phyloP scores from a whole-genome alignment of 805 yeast genomes.

The Cyberlindnera mrakii region DNA sequence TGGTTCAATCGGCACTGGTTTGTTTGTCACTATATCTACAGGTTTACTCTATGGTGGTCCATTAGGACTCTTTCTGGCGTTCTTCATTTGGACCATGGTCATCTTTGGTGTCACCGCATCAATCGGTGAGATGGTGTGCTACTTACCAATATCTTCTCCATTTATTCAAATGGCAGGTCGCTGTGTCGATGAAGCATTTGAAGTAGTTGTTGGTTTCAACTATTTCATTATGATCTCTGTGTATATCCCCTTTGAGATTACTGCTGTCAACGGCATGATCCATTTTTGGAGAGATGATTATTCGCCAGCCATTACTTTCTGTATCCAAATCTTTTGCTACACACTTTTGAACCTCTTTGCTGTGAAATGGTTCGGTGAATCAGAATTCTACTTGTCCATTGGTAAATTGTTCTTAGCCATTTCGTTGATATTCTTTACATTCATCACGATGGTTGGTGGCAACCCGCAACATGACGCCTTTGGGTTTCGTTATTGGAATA shows the following conservation, averaged over 20 bases:
- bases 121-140: slow-evolving; percentile 60
- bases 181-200: slow-evolving; percentile 60
- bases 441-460: slow-evolving; percentile 82
- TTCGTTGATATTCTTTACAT: slow-evolving; percentile 68
- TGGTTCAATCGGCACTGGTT: slow-evolving; percentile 61
- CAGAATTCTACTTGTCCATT: slow-evolving; percentile 70
- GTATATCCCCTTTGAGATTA: slow-evolving; percentile 58
- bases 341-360: slow-evolving; percentile 61
- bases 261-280: slow-evolving; percentile 54
- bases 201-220: slow-evolving; percentile 64
- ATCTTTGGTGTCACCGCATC: slow-evolving; percentile 59
- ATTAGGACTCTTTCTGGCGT: slow-evolving; percentile 45
- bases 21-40: slow-evolving; percentile 55
- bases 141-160: slow-evolving; percentile 56
- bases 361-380: slow-evolving; percentile 71
- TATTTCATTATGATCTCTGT: slow-evolving; percentile 52
- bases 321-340: slow-evolving; percentile 60
- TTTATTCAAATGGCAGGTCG: slow-evolving; percentile 58
- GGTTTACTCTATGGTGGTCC: slow-evolving; percentile 56
- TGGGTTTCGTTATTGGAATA: slow-evolving; percentile 51
- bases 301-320: slow-evolving; percentile 62
- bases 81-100: slow-evolving; percentile 56
- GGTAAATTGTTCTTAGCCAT: slow-evolving; percentile 67
- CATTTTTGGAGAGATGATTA: slow-evolving; percentile 76
- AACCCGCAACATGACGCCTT: slow-evolving; percentile 63